Conservation (phyloP, 2,329 filamentous ascomycete genomes). For the Aspergillus novoparasiticus region DNA sequence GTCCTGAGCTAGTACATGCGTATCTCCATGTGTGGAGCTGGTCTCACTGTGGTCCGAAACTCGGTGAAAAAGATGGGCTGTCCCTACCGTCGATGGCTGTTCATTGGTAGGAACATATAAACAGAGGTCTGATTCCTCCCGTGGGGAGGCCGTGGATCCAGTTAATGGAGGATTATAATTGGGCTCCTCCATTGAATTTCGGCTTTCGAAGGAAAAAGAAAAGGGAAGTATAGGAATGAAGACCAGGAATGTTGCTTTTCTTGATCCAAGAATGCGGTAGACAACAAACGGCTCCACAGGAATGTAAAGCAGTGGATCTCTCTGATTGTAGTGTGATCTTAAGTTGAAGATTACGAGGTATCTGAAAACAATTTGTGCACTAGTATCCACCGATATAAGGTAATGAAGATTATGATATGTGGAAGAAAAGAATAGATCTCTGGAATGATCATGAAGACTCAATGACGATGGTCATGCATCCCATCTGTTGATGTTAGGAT, state of each 20-base stretch:
- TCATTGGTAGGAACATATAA: not conserved
- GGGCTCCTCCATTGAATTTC: constrained; percentile 1
- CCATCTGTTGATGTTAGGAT: not conserved
- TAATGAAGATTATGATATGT: not conserved
- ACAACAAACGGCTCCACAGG: constrained; percentile 1
- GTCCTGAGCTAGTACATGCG: constrained; percentile 25
- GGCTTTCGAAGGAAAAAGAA: not conserved
- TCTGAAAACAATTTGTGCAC: not conserved
- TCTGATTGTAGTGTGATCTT: not conserved
- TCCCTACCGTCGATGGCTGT: not conserved
- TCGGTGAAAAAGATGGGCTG: not conserved
- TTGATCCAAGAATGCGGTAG: not conserved
- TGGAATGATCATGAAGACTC: not conserved
- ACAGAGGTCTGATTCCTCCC: not conserved
- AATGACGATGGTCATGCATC: not conserved
- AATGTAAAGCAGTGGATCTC: constrained; percentile 4
- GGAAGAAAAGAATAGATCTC: not conserved
- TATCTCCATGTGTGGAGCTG: constrained; percentile 19
- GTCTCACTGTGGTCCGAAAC: constrained; percentile 11
- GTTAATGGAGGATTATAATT: not conserved
- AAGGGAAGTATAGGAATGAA: not conserved
- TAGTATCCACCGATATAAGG: not conserved
- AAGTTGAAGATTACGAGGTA: not conserved
- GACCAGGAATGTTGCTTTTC: constrained; percentile 2
- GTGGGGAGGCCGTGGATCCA: not conserved